Conservation (phyloP, 495 filamentous ascomycete genomes). For the Lindgomyces ingoldianus region DNA sequence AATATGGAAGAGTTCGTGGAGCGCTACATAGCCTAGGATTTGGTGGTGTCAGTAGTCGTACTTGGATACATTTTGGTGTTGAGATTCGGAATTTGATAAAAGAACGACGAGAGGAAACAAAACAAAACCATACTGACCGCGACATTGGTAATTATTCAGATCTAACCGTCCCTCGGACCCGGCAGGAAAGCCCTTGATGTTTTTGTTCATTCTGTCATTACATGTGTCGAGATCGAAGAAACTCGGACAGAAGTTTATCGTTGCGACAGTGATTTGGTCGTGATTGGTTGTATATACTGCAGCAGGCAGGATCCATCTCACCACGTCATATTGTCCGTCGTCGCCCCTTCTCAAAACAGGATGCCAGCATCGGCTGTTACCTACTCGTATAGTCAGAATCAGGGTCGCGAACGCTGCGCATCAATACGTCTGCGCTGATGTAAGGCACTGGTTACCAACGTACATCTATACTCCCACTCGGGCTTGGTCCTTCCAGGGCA, state of each 20-base stretch:
- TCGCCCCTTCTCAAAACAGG: not conserved
- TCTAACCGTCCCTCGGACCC: not conserved
- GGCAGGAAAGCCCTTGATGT: not conserved
- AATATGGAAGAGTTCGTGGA: slow-evolving; percentile 14
- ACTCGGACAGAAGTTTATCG: slow-evolving; percentile 17
- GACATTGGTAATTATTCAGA: slow-evolving; percentile 16
- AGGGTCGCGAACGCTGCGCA: too few relatives aligned
- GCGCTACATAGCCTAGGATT: not conserved
- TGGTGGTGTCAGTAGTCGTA: not conserved
- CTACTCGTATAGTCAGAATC: slow-evolving; percentile 1
- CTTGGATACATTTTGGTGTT: not conserved
- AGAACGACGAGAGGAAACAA: too few relatives aligned
- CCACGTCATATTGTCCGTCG: not conserved
- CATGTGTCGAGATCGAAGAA: slow-evolving; percentile 9
- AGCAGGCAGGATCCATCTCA: not conserved
- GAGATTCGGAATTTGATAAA: too few relatives aligned
- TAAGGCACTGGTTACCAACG: too few relatives aligned
- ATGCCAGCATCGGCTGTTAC: slow-evolving; percentile 17
- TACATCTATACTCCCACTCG: slow-evolving; percentile 1
- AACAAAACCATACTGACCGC: not conserved
- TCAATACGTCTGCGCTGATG: not conserved
- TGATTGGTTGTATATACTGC: slow-evolving; percentile 16
- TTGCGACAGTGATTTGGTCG: not conserved
- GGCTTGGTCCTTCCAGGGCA: slow-evolving; percentile 1
- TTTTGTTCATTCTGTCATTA: not conserved